Evolutionary conservation across 768 basidiomycete species (phyloP), one percentile per base, ranked within the genome.

Genomic region (Phaeolepiota aurea): DNA sequence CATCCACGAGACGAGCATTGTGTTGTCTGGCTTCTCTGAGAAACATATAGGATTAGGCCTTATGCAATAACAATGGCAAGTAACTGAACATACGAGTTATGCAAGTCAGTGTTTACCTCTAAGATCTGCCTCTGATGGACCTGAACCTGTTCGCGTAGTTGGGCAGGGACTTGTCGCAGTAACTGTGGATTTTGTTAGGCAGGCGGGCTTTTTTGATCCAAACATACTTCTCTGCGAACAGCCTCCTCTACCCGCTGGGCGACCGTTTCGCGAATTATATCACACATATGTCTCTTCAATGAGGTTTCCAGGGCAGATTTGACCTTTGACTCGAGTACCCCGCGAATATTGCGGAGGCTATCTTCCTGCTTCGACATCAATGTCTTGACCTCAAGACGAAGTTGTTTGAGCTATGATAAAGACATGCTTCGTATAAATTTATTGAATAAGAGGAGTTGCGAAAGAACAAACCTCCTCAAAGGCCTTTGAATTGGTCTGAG

Each of bases 21-120:
- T 63, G 57, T 32, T 66, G 61, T 21, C 72, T 63, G 9, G 72
- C 70, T 54, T 77, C 70, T 3, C 72, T 75, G 45, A 14, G 20
- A 31, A 42, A 33, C 18, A 48, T 15, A 37, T 35, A 34, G 40
- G 41, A 21, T 33, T 20, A 32, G 31, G 30, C n/a, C 42, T 32
- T n/a, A n/a, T n/a, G n/a, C n/a, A n/a, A 28, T 41, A 30, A 11
- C 16, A 40, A 33, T 9, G n/a, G 13, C 5, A 20, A 14, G 14
- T n/a, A 36, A 20, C 28, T 11, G 39, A 5, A 57, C 70, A 43
- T 50, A 76, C 75, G 67, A 66, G 51, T 75, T 74, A 45, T 63
- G 61, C 39, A 75, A 55, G 20, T 61, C 59, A 22, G 62, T 57
- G 40, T 68, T 67, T 9, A 72, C 61, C 47, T 71, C 62, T 2